Conservation (phyloP, 305 asterid genomes). For the Petunia hybrid region DNA sequence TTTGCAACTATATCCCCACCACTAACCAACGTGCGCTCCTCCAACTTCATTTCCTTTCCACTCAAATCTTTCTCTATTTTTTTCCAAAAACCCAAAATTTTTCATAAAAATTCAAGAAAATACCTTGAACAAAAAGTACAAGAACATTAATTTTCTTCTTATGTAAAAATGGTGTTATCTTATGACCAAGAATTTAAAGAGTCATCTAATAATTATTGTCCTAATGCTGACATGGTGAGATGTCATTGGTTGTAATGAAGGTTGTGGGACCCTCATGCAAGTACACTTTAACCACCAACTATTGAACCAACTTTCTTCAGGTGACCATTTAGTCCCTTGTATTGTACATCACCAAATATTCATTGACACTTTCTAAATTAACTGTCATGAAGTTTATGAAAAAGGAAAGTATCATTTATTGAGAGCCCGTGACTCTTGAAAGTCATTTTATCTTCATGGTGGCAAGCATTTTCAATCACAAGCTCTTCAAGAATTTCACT, state of each 20-base stretch:
- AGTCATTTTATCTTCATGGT: neutral
- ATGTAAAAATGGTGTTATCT: neutral
- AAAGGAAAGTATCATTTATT: neutral
- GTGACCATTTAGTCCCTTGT: conserved; percentile 10
- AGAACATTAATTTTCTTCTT: neutral
- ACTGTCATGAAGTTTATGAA: conserved; percentile 6
- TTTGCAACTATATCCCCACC: conserved; percentile 6
- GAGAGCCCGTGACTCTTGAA: neutral
- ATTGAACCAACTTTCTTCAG: neutral
- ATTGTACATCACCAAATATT: conserved; percentile 16
- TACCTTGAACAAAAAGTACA: neutral
- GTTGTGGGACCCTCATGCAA: conserved; percentile 11
- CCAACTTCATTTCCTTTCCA: conserved; percentile 9
- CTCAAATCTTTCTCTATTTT: neutral
- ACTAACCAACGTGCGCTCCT: conserved; percentile 23
- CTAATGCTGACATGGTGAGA: neutral
- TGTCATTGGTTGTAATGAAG: conserved; percentile 19
- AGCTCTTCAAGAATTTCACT: neutral
- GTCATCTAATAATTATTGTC: neutral
- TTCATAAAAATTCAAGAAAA: conserved; percentile 22
- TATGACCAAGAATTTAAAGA: neutral
- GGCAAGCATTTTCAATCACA: neutral
- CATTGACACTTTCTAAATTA: conserved; percentile 17
- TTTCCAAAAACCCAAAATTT: neutral
- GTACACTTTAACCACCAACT: neutral